These are phyloP conservation scores for Dujonia santamariae DNA, from an alignment of 1,139 yeast species.

Conservation along the genomic window DNA sequence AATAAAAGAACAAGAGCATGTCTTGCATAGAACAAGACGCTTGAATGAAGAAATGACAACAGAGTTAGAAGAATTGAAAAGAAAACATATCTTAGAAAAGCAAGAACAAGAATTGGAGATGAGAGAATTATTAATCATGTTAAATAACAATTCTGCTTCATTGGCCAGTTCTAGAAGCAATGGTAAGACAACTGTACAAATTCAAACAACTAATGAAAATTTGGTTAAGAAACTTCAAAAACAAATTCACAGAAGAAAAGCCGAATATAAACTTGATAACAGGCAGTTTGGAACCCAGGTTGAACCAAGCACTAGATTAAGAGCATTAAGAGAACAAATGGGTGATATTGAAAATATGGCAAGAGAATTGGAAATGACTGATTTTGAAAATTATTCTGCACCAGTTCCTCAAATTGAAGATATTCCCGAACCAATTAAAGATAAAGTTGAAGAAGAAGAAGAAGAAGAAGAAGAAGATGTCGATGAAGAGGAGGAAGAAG, in stretches of 20 bases:
- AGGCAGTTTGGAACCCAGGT: slow-evolving; percentile 55
- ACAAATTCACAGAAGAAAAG: slow-evolving; percentile 60
- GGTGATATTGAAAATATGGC: slow-evolving; percentile 84
- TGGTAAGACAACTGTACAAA: slow-evolving; percentile 37
- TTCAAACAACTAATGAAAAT: slow-evolving; percentile 41
- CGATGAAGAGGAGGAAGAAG: slow-evolving; percentile 15
- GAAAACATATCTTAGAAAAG: slow-evolving; percentile 68
- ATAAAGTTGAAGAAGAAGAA: slow-evolving; percentile 13
- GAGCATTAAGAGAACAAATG: slow-evolving; percentile 80
- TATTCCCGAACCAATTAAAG: slow-evolving; percentile 6
- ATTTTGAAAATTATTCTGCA: slow-evolving; percentile 50
- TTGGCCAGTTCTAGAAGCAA: slow-evolving; percentile 28
- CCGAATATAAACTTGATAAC: slow-evolving; percentile 57
- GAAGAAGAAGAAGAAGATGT: slow-evolving; percentile 18
- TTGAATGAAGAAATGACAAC: slow-evolving; percentile 59
- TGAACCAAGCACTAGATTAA: slow-evolving; percentile 75
- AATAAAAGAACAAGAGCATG: slow-evolving; percentile 68
- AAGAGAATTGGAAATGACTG: slow-evolving; percentile 81
- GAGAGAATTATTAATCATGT: slow-evolving; percentile 75
- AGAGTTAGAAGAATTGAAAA: slow-evolving; percentile 71
- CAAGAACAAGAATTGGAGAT: slow-evolving; percentile 87
- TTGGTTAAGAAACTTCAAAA: slow-evolving; percentile 51
- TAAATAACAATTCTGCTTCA: slow-evolving; percentile 37
- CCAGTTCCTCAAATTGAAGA: slow-evolving; percentile 12
- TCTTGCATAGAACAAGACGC: slow-evolving; percentile 64